Conservation (phyloP, 2,329 filamentous ascomycete genomes). For the Talaromyces sp. region DNA sequence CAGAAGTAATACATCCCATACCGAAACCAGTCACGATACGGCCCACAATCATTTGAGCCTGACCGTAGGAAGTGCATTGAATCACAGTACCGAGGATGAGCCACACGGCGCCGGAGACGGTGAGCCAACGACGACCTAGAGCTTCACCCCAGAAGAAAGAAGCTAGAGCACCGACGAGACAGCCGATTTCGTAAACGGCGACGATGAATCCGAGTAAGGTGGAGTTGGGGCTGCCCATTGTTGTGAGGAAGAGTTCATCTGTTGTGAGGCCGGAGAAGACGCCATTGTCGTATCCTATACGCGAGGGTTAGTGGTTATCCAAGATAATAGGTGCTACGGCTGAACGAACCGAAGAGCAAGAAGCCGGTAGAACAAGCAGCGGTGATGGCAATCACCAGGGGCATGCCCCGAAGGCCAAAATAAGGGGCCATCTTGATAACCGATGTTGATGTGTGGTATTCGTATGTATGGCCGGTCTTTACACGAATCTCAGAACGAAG, state of each 20-base stretch:
- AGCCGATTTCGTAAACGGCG: constrained; percentile 50
- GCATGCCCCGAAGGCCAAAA: constrained; percentile 21
- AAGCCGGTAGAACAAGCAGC: constrained; percentile 21
- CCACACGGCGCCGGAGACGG: constrained; percentile 50
- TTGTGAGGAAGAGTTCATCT: constrained; percentile 20
- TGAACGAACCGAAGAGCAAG: constrained; percentile 17
- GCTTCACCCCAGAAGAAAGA: constrained; percentile 54
- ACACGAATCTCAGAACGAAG: not conserved
- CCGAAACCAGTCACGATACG: constrained; percentile 54
- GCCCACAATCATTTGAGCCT: constrained; percentile 53
- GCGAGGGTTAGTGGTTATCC: not conserved
- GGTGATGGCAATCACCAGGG: constrained; percentile 21
- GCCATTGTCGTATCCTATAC: constrained; percentile 21
- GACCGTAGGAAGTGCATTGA: constrained; percentile 49
- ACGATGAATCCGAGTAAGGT: constrained; percentile 27
- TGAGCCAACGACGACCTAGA: constrained; percentile 52
- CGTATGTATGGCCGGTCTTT: not conserved
- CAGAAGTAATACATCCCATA: constrained; percentile 54
- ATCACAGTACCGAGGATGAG: constrained; percentile 53
- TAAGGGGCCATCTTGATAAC: constrained; percentile 19
- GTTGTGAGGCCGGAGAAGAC: constrained; percentile 22
- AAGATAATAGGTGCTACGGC: not conserved
- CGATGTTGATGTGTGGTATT: not conserved
- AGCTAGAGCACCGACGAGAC: constrained; percentile 52
- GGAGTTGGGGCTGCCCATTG: constrained; percentile 21